Evolutionary conservation across 306 rosid genomes (phyloP), one percentile per base, ranked within the genome.

Genomic region (Purshia tridentata): DNA sequence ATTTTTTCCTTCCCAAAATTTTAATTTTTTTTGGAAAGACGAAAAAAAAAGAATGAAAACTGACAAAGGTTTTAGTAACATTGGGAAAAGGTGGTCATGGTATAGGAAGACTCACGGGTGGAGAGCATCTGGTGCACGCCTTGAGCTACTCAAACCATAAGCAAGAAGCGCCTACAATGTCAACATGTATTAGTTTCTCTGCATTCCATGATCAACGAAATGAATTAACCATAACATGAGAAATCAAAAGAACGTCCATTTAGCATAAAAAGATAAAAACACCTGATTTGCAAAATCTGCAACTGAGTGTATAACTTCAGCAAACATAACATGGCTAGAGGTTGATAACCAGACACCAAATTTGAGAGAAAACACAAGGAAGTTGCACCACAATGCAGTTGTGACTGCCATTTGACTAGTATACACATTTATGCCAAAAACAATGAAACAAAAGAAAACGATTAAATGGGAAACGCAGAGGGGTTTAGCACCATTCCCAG

Each of bases 221-320:
- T 4, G n/a, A 73, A 35, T 74, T 22, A 62, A 73, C 19, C 13
- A 40, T 22, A 14, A 51, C 20, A 65, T 44, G 63, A 46, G 11
- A 41, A 29, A n/a, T 13, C 73, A 54, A 51, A 72, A 74, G 29
- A 81, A 48, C 6, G 5, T 1, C n/a, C 9, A 56, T 14, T 44
- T 8, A 9, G 16, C 50, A 22, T 8, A 52, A 29, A 29, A 29
- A 29, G 22, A 69, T 47, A 14, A 52, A 63, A 6, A 42, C 63
- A 92, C 99, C 97, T 95, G 98, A 84, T 95, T 92, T 47, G 98
- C 99, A 70, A 95, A 90, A 86, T 95, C 98, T 8, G 99, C 97
- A 76, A 87, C 82, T 0, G 98, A 95, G 64, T 92, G 99, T 74
- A 92, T 87, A 59, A 88, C 93, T 87, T 95, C 99, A 37, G 99